Conservation (phyloP, 2,329 filamentous ascomycete genomes). For the Talaromyces piceae region DNA sequence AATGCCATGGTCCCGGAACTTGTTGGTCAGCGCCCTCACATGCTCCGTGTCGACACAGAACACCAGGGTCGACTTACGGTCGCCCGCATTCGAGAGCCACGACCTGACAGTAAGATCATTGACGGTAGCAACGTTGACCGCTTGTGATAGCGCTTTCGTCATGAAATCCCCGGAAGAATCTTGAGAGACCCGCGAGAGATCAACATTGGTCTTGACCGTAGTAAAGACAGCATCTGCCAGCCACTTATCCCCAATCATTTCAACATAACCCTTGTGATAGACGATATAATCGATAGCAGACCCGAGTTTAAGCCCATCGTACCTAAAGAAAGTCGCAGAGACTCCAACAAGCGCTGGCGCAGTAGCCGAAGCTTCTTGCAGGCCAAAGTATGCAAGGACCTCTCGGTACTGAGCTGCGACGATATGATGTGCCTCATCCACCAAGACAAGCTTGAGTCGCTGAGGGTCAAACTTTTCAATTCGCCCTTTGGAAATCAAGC, state of each 20-base stretch:
- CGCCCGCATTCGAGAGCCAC: constrained; percentile 70
- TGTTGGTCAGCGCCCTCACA: constrained; percentile 63
- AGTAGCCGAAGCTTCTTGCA: constrained; percentile 45
- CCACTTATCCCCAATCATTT: constrained; percentile 86
- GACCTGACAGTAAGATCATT: constrained; percentile 81
- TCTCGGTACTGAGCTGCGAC: constrained; percentile 74
- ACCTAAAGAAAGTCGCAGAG: constrained; percentile 71
- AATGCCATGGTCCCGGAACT: constrained; percentile 68
- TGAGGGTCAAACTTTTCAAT: constrained; percentile 74
- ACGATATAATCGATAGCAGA: constrained; percentile 90
- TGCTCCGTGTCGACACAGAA: constrained; percentile 92
- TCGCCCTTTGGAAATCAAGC: constrained; percentile 67
- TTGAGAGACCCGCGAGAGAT: constrained; percentile 64
- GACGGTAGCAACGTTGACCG: constrained; percentile 70
- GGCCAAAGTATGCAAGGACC: constrained; percentile 69
- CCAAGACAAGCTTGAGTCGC: constrained; percentile 80
- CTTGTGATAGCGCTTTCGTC: constrained; percentile 65
- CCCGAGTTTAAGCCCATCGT: constrained; percentile 76
- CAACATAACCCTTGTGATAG: constrained; percentile 78
- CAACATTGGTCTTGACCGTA: constrained; percentile 74
- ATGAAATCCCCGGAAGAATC: constrained; percentile 71
- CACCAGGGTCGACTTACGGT: constrained; percentile 75
- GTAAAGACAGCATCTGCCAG: constrained; percentile 89
- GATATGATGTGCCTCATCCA: constrained; percentile 96
- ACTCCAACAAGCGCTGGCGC: constrained; percentile 75